Evolutionary conservation across 306 rosid species (phyloP).

Genomic region (Astragalus glycyphyllos): DNA sequence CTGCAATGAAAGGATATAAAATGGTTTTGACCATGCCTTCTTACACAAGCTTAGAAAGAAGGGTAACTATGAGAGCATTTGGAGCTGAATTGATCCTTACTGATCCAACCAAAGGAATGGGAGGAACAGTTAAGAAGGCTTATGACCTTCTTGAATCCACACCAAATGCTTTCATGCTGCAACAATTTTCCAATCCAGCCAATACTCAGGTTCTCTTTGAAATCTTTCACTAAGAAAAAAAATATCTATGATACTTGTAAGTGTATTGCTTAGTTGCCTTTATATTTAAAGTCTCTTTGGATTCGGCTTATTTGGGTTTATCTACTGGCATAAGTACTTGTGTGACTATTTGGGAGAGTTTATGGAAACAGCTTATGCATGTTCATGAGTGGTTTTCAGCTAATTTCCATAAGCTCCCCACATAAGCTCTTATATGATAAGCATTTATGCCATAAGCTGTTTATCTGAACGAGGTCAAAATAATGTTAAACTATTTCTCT

Average conservation of each 20-base stretch:
- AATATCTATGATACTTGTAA: constrained; percentile 9
- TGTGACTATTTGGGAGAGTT: no score
- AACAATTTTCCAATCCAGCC: constrained; percentile 90
- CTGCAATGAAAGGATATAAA: constrained; percentile 83
- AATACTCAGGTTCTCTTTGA: constrained; percentile 62
- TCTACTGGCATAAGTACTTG: no score
- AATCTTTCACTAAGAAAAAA: background rate
- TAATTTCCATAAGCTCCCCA: no score
- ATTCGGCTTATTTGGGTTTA: no score
- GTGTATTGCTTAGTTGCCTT: no score
- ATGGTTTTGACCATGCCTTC: constrained; percentile 82
- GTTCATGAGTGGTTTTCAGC: no score
- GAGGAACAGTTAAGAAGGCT: constrained; percentile 84
- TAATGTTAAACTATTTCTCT: no score
- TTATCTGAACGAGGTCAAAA: no score
- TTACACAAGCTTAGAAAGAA: constrained; percentile 56
- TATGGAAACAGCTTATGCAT: no score
- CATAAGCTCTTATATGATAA: no score
- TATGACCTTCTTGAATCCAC: constrained; percentile 78
- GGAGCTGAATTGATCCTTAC: constrained; percentile 90
- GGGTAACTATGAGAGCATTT: constrained; percentile 69
- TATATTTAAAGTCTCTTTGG: no score
- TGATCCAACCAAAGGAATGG: constrained; percentile 71
- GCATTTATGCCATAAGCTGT: no score
- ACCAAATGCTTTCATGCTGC: constrained; percentile 83